Percentiles rank a stretch among this genome's conserved stretches.
Conservation (phyloP, 345 rosid genomes). For the Sisymbrium irio region DNA sequence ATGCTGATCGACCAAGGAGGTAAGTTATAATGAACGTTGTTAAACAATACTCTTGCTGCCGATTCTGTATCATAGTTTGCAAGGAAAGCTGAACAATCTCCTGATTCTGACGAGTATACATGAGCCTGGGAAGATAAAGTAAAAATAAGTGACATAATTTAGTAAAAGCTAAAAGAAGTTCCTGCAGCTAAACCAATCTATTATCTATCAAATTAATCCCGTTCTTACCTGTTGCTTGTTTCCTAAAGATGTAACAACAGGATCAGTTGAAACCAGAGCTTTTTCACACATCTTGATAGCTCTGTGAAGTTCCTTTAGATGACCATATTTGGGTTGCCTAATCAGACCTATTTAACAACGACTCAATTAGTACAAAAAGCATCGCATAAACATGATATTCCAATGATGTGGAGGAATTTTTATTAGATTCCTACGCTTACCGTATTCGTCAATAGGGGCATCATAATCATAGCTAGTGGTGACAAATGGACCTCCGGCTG, state of each 20-base stretch:
- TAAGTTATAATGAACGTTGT: constrained; percentile 91
- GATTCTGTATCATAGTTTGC: constrained; percentile 89
- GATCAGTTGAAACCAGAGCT: constrained; percentile 82
- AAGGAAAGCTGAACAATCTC: constrained; percentile 93
- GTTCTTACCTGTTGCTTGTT: constrained; percentile 71
- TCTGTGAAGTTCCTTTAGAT: constrained; percentile 92
- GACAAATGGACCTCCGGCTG: constrained; percentile 98
- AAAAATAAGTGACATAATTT: constrained; percentile 9
- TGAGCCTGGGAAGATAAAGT: constrained; percentile 56
- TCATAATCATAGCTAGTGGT: constrained; percentile 98
- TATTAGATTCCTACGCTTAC: constrained; percentile 38
- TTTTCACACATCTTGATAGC: constrained; percentile 92
- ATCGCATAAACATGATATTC: not conserved
- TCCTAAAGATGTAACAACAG: constrained; percentile 78
- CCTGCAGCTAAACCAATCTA: constrained; percentile 2
- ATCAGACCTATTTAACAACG: constrained; percentile 58
- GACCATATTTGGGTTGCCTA: constrained; percentile 95
- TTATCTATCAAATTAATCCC: not conserved
- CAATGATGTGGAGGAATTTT: not conserved
- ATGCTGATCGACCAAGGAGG: constrained; percentile 99
- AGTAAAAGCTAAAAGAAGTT: constrained; percentile 6
- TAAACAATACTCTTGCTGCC: constrained; percentile 76
- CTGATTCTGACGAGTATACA: constrained; percentile 73
- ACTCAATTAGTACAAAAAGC: constrained; percentile 23
- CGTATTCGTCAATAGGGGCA: constrained; percentile 97